These are phyloP conservation scores for Macrolepiota fuliginosa DNA, from an alignment of 768 basidiomycete species.

Conservation along the genomic window DNA sequence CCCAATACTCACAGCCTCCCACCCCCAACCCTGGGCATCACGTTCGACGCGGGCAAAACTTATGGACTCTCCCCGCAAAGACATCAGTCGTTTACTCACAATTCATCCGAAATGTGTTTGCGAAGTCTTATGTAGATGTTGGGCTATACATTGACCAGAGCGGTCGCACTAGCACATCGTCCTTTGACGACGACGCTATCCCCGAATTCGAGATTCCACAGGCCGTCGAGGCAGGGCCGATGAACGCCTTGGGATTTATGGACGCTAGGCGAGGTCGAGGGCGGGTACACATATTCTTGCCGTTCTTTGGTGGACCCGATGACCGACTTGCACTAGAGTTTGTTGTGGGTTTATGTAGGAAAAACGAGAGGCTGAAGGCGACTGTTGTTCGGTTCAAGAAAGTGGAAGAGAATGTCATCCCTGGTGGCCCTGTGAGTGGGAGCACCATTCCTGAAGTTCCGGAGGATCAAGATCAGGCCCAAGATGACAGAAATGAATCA, in stretches of 20 bases:
- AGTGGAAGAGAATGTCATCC: slow-evolving; percentile 26
- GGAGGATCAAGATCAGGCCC: slow-evolving; percentile 21
- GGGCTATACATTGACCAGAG: slow-evolving; percentile 80
- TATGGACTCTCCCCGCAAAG: neutral
- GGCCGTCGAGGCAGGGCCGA: slow-evolving; percentile 9
- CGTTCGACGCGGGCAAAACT: neutral
- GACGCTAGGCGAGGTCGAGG: slow-evolving; percentile 15
- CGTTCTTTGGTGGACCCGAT: slow-evolving; percentile 95
- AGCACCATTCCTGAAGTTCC: slow-evolving; percentile 25
- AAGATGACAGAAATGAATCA: slow-evolving; percentile 25
- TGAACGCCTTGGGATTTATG: neutral
- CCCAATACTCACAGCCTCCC: slow-evolving; percentile 19
- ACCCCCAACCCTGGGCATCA: neutral
- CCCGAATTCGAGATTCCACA: neutral
- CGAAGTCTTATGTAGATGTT: slow-evolving; percentile 69
- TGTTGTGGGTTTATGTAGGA: slow-evolving; percentile 73
- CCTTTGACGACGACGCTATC: neutral
- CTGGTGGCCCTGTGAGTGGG: slow-evolving; percentile 5
- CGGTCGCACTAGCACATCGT: slow-evolving; percentile 23
- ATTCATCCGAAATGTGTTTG: slow-evolving; percentile 81
- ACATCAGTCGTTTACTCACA: slow-evolving; percentile 67
- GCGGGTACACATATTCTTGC: slow-evolving; percentile 67
- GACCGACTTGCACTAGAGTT: slow-evolving; percentile 86
- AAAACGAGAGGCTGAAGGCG: slow-evolving; percentile 63
- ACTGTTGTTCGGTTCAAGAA: slow-evolving; percentile 71